A percentile compares a stretch with the other conserved stretches of the same genome.
Conservation (phyloP, 1,284 basidiomycete species). For the Puccinia triticina region DNA sequence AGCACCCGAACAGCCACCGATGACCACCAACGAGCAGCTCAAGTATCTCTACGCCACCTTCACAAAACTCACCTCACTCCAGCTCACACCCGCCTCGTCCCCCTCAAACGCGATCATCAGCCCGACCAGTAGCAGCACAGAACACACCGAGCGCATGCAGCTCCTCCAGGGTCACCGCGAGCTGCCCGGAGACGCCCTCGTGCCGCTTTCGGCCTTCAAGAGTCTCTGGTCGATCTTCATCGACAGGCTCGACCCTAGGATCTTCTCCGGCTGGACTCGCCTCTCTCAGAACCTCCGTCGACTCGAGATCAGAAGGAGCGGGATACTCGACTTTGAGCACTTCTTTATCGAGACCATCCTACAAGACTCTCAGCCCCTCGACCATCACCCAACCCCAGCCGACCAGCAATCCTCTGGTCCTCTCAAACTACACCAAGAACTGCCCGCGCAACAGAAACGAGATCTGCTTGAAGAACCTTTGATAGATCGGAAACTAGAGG, state of each 20-base stretch:
- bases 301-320: slow-evolving; percentile 74
- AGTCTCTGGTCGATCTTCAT: slow-evolving; percentile 75
- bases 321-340: slow-evolving; percentile 79
- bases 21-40: slow-evolving; percentile 65
- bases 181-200: slow-evolving; percentile 72
- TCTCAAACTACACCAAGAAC: too few relatives aligned
- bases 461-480: too few relatives aligned
- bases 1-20: slow-evolving; percentile 8
- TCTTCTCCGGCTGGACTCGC: slow-evolving; percentile 81
- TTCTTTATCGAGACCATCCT: slow-evolving; percentile 75
- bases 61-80: slow-evolving; percentile 79
- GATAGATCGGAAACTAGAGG: too few relatives aligned
- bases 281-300: slow-evolving; percentile 72
- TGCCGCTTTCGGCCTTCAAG: slow-evolving; percentile 82
- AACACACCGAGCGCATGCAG: slow-evolving; percentile 27
- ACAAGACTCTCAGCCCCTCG: slow-evolving; percentile 64
- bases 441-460: too few relatives aligned
- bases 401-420: too few relatives aligned
- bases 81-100: slow-evolving; percentile 63
- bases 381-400: too few relatives aligned
- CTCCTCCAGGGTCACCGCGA: slow-evolving; percentile 72
- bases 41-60: slow-evolving; percentile 83
- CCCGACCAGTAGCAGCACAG: slow-evolving; percentile 58
- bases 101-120: slow-evolving; percentile 65
- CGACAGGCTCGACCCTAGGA: slow-evolving; percentile 77